These are phyloP conservation scores for Oryza punctata DNA, from an alignment of 176 grass and related monocot genomes.

Conservation along the genomic window DNA sequence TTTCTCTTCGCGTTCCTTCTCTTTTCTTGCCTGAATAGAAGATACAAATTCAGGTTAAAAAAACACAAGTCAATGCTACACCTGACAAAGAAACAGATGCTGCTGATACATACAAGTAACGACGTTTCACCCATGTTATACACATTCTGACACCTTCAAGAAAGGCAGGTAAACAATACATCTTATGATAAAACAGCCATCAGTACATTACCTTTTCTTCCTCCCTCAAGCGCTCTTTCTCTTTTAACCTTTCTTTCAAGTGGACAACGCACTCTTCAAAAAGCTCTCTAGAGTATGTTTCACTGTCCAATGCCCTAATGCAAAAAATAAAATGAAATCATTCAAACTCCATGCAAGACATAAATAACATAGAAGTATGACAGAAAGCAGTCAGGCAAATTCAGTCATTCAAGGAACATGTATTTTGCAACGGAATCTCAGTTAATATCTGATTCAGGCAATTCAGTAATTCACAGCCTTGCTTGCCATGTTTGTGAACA, in stretches of 20 bases:
- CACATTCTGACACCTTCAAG: constrained; percentile 9
- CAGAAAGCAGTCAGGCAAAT: background rate
- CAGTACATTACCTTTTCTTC: constrained; percentile 76
- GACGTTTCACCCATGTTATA: constrained; percentile 13
- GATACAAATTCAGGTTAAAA: background rate
- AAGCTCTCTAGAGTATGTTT: constrained; percentile 67
- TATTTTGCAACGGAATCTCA: background rate
- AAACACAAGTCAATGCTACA: background rate
- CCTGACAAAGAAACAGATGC: background rate
- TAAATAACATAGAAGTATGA: constrained; percentile 11
- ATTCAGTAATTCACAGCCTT: background rate
- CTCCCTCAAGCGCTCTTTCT: constrained; percentile 90
- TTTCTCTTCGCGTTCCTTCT: constrained; percentile 75
- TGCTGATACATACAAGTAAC: background rate
- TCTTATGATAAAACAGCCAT: background rate
- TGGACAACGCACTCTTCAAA: constrained; percentile 81
- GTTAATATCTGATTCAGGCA: background rate
- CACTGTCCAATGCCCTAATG: constrained; percentile 71
- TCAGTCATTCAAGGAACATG: background rate
- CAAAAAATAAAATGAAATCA: constrained; percentile 39
- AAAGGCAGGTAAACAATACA: background rate
- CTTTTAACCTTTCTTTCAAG: constrained; percentile 88
- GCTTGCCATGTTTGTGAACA: background rate
- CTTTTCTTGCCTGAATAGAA: constrained; percentile 54
- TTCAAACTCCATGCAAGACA: background rate